Evolutionary conservation across 805 yeast species (phyloP).

Genomic region (Yarrowia sp.): DNA sequence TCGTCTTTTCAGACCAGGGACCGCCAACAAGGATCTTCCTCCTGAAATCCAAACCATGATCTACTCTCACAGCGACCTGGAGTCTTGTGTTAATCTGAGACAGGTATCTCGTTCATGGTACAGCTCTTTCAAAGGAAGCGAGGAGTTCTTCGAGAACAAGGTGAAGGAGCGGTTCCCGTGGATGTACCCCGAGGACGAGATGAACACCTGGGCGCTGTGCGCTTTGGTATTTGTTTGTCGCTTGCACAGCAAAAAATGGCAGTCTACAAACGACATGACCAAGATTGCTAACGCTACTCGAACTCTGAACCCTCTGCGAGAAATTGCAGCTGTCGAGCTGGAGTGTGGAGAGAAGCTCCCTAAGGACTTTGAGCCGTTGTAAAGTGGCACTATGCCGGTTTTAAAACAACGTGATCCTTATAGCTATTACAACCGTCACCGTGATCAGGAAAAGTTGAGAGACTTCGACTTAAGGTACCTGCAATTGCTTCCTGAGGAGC

Average conservation of each 20-base stretch:
- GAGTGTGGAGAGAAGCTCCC: not conserved
- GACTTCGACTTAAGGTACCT: not conserved
- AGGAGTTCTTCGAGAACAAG: not conserved
- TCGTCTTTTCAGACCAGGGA: not conserved
- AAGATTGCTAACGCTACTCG: not conserved
- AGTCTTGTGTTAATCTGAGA: not conserved
- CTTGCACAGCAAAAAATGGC: not conserved
- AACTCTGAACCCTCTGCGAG: not conserved
- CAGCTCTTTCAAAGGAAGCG: not conserved
- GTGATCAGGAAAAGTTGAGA: too few relatives aligned
- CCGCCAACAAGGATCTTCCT: not conserved
- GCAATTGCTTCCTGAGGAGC: not conserved
- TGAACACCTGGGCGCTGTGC: not conserved
- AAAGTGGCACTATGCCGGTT: too few relatives aligned
- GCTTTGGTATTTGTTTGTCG: not conserved
- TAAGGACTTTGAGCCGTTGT: not conserved
- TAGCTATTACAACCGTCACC: too few relatives aligned
- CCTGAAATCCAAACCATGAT: not conserved
- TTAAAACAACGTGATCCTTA: too few relatives aligned
- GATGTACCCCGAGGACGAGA: not conserved
- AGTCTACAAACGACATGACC: not conserved
- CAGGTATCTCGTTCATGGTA: not conserved
- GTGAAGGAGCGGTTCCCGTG: not conserved
- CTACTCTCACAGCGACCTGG: not conserved
- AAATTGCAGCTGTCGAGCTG: not conserved